Evolutionary conservation across 441 rosid genomes (phyloP).

Genomic region (Theobroma grandiflorum): DNA sequence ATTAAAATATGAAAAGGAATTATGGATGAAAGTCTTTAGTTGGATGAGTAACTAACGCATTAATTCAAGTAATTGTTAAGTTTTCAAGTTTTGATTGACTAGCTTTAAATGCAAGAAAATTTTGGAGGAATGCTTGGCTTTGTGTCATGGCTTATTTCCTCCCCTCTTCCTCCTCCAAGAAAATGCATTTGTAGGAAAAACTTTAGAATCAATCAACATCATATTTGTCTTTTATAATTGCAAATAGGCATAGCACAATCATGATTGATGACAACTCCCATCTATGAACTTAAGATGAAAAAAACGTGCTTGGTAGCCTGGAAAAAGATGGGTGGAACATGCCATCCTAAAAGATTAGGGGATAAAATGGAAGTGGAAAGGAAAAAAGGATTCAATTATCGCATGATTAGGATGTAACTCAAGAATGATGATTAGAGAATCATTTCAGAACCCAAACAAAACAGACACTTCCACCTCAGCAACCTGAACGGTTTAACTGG

Average conservation of each 20-base stretch:
- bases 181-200: no score
- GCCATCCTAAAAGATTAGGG: background rate
- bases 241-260: background rate
- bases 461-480: no score
- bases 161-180: no score
- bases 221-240: background rate
- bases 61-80: background rate
- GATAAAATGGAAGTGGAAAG: background rate
- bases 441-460: background rate
- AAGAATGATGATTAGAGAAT: slow-evolving; percentile 38
- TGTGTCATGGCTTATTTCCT: no score
- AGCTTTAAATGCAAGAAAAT: slow-evolving; percentile 10
- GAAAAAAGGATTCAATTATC: background rate
- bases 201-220: background rate
- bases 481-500: no score
- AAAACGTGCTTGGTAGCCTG: background rate
- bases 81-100: background rate
- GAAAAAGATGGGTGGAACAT: background rate
- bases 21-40: background rate
- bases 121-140: background rate
- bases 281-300: background rate
- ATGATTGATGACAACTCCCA: background rate
- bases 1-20: no score
- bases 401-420: slow-evolving; percentile 20
- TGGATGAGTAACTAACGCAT: background rate